Conservation (phyloP, 202 grass and related monocot species). For the Cymbopogon flexuosus region DNA sequence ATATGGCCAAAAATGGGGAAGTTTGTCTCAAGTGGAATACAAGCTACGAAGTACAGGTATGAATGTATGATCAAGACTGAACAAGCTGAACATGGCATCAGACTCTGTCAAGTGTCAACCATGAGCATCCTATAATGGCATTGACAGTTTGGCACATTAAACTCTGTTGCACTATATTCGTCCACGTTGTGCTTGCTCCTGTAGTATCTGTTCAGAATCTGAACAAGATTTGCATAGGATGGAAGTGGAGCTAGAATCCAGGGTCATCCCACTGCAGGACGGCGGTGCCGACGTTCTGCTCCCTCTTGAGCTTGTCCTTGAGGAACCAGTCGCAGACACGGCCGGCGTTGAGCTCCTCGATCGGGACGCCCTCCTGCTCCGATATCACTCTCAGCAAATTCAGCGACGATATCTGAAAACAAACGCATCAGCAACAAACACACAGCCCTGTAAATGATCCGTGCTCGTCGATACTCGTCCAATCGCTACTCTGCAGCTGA, state of each 20-base stretch:
- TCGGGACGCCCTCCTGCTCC: slow-evolving; percentile 71
- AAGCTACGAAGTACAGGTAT: too few species aligned
- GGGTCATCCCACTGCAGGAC: slow-evolving; percentile 90
- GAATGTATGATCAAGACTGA: too few species aligned
- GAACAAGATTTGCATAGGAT: too few species aligned
- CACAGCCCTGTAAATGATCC: background rate
- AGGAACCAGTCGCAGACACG: slow-evolving; percentile 90
- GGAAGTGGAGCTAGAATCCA: background rate
- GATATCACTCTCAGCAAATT: slow-evolving; percentile 81
- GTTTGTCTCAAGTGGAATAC: too few species aligned
- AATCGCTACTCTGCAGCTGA: background rate
- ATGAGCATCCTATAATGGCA: too few species aligned
- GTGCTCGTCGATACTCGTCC: background rate
- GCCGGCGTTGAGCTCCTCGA: slow-evolving; percentile 88
- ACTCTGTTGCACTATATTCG: too few species aligned
- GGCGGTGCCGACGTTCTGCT: slow-evolving; percentile 58
- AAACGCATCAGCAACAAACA: background rate
- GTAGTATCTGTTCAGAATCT: too few species aligned
- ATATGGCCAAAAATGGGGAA: too few species aligned
- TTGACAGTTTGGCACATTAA: too few species aligned
- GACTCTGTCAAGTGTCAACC: too few species aligned
- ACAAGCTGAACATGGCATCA: too few species aligned
- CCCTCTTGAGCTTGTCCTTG: slow-evolving; percentile 88
- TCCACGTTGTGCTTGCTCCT: too few species aligned
- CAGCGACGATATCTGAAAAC: slow-evolving; percentile 86